phyloP scores from a whole-genome alignment of 257 asterid species.

The Nyctanthes arbortristis region DNA sequence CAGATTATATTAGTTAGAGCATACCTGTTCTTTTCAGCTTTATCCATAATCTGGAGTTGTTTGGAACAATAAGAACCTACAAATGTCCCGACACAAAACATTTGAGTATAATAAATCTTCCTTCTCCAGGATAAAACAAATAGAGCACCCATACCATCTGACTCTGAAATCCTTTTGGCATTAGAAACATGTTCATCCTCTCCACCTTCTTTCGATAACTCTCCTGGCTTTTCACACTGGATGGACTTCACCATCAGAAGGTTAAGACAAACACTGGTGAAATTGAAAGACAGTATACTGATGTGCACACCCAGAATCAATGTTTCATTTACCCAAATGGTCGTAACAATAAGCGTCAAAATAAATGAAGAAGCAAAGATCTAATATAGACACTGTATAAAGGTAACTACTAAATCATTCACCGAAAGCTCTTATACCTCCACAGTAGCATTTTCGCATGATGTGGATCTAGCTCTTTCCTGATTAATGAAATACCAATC shows the following conservation, averaged over 20 bases:
- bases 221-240: constrained; percentile 26
- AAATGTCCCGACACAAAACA: constrained; percentile 7
- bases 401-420: not conserved
- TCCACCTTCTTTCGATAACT: constrained; percentile 26
- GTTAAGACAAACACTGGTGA: constrained; percentile 14
- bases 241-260: constrained; percentile 31
- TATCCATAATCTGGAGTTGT: too few relatives aligned
- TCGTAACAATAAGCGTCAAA: too few relatives aligned
- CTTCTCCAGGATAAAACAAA: not conserved
- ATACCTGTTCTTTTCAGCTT: too few relatives aligned
- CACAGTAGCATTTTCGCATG: constrained; percentile 27
- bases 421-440: constrained; percentile 44
- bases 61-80: too few relatives aligned
- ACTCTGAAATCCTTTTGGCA: constrained; percentile 30
- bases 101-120: constrained; percentile 4
- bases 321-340: too few relatives aligned
- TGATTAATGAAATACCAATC: constrained; percentile 25
- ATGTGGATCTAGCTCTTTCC: constrained; percentile 29
- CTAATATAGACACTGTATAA: not conserved
- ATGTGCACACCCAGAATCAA: not conserved
- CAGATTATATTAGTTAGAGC: too few relatives aligned
- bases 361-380: too few relatives aligned
- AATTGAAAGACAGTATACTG: not conserved
- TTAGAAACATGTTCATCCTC: constrained; percentile 32
- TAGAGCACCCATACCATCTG: constrained; percentile 42